Evolutionary conservation across 352 stramenopile species (phyloP), one percentile per base, ranked within the genome.

Genomic region (Globisporangium uncinulatum): DNA sequence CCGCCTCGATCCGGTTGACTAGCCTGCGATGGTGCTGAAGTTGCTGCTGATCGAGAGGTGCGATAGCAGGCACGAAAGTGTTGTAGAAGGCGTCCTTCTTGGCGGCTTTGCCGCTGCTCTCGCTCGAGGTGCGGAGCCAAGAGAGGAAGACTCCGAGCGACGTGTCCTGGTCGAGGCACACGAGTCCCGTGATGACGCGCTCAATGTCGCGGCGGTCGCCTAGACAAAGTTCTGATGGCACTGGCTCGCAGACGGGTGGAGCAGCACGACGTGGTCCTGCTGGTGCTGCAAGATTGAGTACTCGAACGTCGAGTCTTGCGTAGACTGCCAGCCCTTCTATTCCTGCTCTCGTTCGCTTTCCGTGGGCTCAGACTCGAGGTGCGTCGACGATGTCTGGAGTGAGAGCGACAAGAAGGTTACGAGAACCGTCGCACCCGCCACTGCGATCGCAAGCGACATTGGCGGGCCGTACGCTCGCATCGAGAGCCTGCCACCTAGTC

Each of bases 141-240:
- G 76, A 65, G 37, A 92, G 67, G 48, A 92, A 92, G 5, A 84
- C 72, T 5, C 82, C 81, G 0, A 92, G 67, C 5, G 82, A 69
- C 4, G 82, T 86, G 63, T 92, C 78, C 50, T 89, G 73, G 56
- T 92, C 82, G 39, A 90, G 66, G 51, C 75, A 86, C 3, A 92
- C 58, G 13, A 29, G 24, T 29, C 24, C 24, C 24, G 24, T 29
- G 24, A 29, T 29, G 24, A 29, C 24, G 24, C 24, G 4, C 24
- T 29, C 24, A 29, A 29, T 29, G 24, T 29, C 24, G 24, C 24
- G 34, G 34, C 34, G 34, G 2, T 13, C 5, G 34, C 1, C 34
- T 39, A 13, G 34, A 39, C 34, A 39, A 39, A 39, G 34, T 39
- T 39, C 34, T 39, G 2, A 6, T 39, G 34, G 34, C 8, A 13